Evolutionary conservation across 768 basidiomycete species (phyloP), one percentile per base, ranked within the genome.

Genomic region (Hydnum rufescens): DNA sequence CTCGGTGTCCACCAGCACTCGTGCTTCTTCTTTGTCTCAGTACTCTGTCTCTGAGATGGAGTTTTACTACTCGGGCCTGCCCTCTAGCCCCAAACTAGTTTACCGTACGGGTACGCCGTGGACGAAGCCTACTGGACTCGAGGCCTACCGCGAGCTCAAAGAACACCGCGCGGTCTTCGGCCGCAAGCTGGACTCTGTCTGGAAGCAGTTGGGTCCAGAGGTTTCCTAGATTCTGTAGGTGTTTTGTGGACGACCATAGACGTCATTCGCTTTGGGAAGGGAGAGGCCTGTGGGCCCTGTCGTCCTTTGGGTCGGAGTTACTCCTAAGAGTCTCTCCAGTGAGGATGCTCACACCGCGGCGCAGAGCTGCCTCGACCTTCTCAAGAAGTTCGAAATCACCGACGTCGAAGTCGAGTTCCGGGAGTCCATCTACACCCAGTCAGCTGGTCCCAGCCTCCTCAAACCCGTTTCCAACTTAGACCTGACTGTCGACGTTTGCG

Each of bases 41-140:
- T n/a, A n/a, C n/a, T n/a, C n/a, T n/a, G 13, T 31, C 8, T 58
- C 58, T 4, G 32, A 42, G 4, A 29, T 34, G 5, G 64, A 66
- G 55, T 42, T 26, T 43, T 62, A 58, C 51, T 63, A 63, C 53
- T n/a, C 51, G 26, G 62, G 64, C 55, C 42, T 65, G n/a, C 64
- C 63, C 48, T n/a, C n/a, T n/a, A n/a, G n/a, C n/a, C n/a, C n/a
- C n/a, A n/a, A n/a, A n/a, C n/a, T n/a, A n/a, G n/a, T 66, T 26
- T 63, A 62, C 55, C 64, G 63, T 52, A 51, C 62, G 18, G 57
- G 58, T 42, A 34, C 49, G 49, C 25, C 53, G 19, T 67, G 64
- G 64, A 43, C 43, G 5, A 22, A 19, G 48, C 60, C 63, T 19
- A 60, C 56, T 6, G 59, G 60, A 43, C 52, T 50, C 1, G 61